Conservation (phyloP, 257 asterid species). For the Salvia hispanica region DNA sequence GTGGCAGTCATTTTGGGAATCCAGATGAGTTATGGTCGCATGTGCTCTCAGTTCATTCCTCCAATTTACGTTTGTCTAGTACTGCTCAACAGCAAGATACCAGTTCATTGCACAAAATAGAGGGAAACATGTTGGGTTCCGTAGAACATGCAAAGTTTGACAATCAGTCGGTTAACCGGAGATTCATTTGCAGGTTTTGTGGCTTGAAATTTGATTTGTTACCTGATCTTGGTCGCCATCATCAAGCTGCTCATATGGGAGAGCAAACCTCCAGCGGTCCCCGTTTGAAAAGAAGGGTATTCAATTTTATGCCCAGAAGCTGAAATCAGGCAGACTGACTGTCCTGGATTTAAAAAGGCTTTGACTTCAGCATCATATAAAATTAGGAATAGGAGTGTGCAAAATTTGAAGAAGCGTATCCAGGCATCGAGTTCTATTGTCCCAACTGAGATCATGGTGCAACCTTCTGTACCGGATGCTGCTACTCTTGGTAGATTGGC, state of each 20-base stretch:
- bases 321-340: conserved; percentile 82
- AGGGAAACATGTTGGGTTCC: conserved; percentile 36
- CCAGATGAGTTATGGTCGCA: conserved; percentile 88
- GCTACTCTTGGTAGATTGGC: conserved; percentile 66
- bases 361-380: conserved; percentile 69
- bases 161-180: conserved; percentile 53
- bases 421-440: conserved; percentile 52
- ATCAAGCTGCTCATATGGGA: conserved; percentile 98
- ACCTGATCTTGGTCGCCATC: conserved; percentile 99
- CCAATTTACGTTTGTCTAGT: conserved; percentile 56
- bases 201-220: conserved; percentile 94
- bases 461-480: conserved; percentile 52
- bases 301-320: conserved; percentile 69
- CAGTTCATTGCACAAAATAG: conserved; percentile 41
- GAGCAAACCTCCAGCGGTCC: conserved; percentile 54
- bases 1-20: conserved; percentile 85
- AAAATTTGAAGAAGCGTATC: conserved; percentile 68
- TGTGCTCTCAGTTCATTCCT: conserved; percentile 69
- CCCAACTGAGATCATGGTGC: conserved; percentile 45
- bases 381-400: conserved; percentile 73
- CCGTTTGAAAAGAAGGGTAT: conserved; percentile 78
- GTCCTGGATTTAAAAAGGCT: conserved; percentile 72
- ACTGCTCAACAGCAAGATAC: conserved; percentile 40
- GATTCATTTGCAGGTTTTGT: conserved; percentile 83
- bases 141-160: conserved; percentile 44